A percentile compares a stretch with the other conserved stretches of the same genome.
Conservation (phyloP, 441 rosid genomes). For the Sinapis alba region DNA sequence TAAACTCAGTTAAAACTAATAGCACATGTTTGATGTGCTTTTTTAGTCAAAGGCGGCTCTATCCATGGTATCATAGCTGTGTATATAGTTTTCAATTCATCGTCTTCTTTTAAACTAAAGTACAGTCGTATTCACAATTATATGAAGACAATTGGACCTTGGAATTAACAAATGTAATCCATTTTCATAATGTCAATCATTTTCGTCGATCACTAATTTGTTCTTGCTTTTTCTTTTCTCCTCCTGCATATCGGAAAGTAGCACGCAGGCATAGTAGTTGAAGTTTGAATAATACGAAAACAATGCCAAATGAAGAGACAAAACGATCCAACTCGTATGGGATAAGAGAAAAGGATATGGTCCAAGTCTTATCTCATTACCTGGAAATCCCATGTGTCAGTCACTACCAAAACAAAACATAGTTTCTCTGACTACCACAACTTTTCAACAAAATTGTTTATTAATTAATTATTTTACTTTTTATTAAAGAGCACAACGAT, state of each 20-base stretch:
- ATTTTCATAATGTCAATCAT: background rate
- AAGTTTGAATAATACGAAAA: background rate
- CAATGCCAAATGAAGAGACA: background rate
- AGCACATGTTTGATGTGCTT: too few relatives aligned
- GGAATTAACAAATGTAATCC: background rate
- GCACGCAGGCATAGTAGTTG: background rate
- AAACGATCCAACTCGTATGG: slow-evolving; percentile 12
- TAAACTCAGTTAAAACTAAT: too few relatives aligned
- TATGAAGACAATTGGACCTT: background rate
- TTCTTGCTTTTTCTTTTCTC: background rate
- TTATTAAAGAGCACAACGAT: slow-evolving; percentile 14
- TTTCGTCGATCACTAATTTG: background rate
- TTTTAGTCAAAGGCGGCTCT: too few relatives aligned
- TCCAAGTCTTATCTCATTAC: slow-evolving; percentile 38
- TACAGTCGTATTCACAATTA: background rate
- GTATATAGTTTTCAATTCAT: too few relatives aligned
- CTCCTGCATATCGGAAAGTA: background rate
- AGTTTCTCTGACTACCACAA: slow-evolving; percentile 18
- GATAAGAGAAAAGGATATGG: slow-evolving; percentile 44
- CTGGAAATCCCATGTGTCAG: slow-evolving; percentile 39
- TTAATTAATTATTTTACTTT: background rate
- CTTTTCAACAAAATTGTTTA: background rate
- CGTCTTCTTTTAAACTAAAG: background rate
- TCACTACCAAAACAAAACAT: slow-evolving; percentile 19
- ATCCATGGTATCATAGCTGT: too few relatives aligned